A percentile compares a stretch with the other conserved stretches of the same genome.
Evolutionary conservation across 2,329 filamentous ascomycete genomes (phyloP).

Genomic region (Hymenoscyphus repandus): DNA sequence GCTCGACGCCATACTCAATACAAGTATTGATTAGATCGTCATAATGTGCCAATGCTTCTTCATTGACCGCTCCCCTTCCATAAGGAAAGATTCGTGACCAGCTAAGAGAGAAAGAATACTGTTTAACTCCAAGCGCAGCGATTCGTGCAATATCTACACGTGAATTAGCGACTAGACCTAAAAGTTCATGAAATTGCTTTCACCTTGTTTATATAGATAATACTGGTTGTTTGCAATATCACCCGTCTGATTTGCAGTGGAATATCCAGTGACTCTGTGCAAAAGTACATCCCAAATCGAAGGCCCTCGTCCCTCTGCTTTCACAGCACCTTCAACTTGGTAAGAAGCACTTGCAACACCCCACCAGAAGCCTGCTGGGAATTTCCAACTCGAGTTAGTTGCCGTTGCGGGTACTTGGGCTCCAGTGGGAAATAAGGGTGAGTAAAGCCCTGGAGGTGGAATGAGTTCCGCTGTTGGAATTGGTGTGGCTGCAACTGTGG

Average conservation of each 20-base stretch:
- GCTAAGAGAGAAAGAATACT: conserved; percentile 47
- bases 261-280: conserved; percentile 17
- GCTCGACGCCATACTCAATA: conserved; percentile 44
- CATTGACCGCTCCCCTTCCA: conserved; percentile 44
- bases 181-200: no score
- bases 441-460: conserved; percentile 22
- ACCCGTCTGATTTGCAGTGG: conserved; percentile 38
- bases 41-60: conserved; percentile 46
- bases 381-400: conserved; percentile 26
- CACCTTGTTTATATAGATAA: conserved; percentile 51
- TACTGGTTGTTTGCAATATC: conserved; percentile 48
- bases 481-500: conserved; percentile 23
- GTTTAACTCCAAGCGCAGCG: conserved; percentile 45
- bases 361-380: conserved; percentile 37
- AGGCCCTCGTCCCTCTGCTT: conserved; percentile 39
- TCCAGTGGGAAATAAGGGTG: conserved; percentile 16
- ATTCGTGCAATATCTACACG: conserved; percentile 43
- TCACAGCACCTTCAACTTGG: conserved; percentile 42
- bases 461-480: conserved; percentile 22
- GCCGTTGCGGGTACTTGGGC: conserved; percentile 12
- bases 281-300: conserved; percentile 37
- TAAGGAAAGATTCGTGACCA: conserved; percentile 50
- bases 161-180: no score
- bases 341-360: conserved; percentile 45
- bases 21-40: conserved; percentile 47